phyloP scores from a whole-genome alignment of 164 flowering plant genomes.

The Hamamelis virginiana region DNA sequence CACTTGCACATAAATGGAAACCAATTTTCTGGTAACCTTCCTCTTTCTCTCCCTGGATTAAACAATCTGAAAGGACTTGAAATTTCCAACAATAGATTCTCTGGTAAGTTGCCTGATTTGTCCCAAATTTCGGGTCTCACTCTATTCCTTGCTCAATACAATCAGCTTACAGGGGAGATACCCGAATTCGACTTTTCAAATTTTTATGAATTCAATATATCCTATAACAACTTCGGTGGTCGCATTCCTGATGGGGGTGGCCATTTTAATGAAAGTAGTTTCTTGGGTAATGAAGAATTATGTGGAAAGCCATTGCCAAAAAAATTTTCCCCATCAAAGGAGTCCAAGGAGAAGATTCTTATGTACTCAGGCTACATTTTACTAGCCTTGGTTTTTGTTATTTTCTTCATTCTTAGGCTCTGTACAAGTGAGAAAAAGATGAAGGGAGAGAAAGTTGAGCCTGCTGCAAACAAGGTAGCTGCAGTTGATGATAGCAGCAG shows the following conservation, averaged over 20 bases:
- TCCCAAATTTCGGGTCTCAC: conserved; percentile 39
- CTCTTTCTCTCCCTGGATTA: not conserved
- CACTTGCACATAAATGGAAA: conserved; percentile 25
- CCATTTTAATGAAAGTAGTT: conserved; percentile 21
- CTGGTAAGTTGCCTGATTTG: conserved; percentile 50
- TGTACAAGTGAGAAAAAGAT: conserved; percentile 20
- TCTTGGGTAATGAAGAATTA: too few species aligned
- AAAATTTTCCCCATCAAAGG: conserved; percentile 24
- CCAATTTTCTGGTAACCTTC: not conserved
- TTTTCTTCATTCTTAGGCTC: conserved; percentile 25
- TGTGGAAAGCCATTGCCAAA: conserved; percentile 49
- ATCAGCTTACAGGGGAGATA: conserved; percentile 40
- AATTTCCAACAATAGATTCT: conserved; percentile 11
- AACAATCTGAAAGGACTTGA: conserved; percentile 9
- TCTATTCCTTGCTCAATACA: conserved; percentile 43
- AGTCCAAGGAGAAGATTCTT: conserved; percentile 30
- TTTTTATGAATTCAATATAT: conserved; percentile 43
- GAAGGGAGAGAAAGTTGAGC: conserved; percentile 12
- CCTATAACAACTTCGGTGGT: conserved; percentile 51
- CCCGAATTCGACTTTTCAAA: conserved; percentile 47
- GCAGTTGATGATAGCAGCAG: conserved; percentile 16
- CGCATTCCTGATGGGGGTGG: conserved; percentile 34
- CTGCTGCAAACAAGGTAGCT: conserved; percentile 21
- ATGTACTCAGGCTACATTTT: conserved; percentile 47
- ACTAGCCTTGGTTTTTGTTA: conserved; percentile 26